Conservation (phyloP, 306 rosid genomes). For the Begonia masoniana region DNA sequence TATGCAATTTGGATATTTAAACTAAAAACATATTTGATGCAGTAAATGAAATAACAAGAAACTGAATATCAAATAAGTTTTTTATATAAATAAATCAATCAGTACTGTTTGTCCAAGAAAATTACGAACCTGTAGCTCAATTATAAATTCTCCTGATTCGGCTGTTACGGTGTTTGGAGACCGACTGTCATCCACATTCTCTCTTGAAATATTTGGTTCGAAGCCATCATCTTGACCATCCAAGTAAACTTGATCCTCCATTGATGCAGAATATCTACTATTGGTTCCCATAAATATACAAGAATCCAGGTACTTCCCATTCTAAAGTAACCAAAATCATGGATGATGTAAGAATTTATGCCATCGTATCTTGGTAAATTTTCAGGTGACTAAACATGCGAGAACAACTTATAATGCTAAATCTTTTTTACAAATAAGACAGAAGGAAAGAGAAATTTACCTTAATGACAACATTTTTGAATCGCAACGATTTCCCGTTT, state of each 20-base stretch:
- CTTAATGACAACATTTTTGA: conserved; percentile 78
- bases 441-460: conserved; percentile 20
- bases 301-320: conserved; percentile 71
- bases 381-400: too few relatives aligned
- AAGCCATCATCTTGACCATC: conserved; percentile 34
- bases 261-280: conserved; percentile 70
- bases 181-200: conserved; percentile 24
- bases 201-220: conserved; percentile 18
- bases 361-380: conserved; percentile 1
- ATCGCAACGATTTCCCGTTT: conserved; percentile 78
- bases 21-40: too few relatives aligned
- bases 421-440: neutral
- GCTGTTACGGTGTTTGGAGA: conserved; percentile 21
- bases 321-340: conserved; percentile 31
- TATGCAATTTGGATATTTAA: too few relatives aligned
- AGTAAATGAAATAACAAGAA: too few relatives aligned
- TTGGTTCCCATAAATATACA: conserved; percentile 76
- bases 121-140: conserved; percentile 63
- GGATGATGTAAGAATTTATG: neutral
- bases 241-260: conserved; percentile 56
- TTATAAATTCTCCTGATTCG: conserved; percentile 37
- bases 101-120: too few relatives aligned
- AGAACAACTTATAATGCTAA: too few relatives aligned
- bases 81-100: too few relatives aligned
- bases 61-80: too few relatives aligned